Percentiles rank a stretch among this genome's conserved stretches.
Evolutionary conservation across 192 early-diverging fungal genomes (phyloP).

Genomic region (Umbelopsis isabellina): DNA sequence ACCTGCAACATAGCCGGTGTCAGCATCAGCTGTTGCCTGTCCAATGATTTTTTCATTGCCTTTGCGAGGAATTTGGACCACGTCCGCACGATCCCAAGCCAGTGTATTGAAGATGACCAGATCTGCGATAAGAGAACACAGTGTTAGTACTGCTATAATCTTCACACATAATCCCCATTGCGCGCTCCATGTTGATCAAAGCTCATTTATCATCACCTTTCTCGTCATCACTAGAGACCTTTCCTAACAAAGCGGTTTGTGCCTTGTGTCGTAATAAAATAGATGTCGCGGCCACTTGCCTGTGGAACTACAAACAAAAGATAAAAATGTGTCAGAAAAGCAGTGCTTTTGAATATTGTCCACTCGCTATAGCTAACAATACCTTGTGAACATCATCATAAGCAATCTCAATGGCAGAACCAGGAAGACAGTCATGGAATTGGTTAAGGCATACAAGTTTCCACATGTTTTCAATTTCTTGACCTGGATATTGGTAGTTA

Average conservation of each 20-base stretch:
- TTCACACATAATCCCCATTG: neutral
- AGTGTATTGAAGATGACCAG: conserved; percentile 71
- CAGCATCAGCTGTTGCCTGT: conserved; percentile 38
- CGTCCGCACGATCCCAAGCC: conserved; percentile 69
- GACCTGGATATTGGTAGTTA: conserved; percentile 63
- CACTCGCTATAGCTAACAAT: neutral
- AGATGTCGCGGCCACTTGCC: conserved; percentile 34
- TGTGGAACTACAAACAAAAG: conserved; percentile 42
- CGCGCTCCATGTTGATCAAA: neutral
- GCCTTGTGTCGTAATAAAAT: conserved; percentile 34
- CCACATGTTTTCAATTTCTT: conserved; percentile 84
- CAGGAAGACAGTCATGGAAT: conserved; percentile 98
- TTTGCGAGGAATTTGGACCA: conserved; percentile 58
- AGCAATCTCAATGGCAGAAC: conserved; percentile 87
- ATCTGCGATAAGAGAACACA: neutral
- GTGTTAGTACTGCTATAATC: neutral
- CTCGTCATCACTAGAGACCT: neutral
- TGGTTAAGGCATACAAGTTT: conserved; percentile 91
- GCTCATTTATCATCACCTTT: conserved; percentile 32
- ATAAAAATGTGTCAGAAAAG: conserved; percentile 23
- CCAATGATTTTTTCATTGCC: conserved; percentile 22
- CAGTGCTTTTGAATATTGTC: neutral
- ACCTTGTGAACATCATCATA: conserved; percentile 81
- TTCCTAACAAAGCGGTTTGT: conserved; percentile 19
- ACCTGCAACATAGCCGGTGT: conserved; percentile 51